A percentile compares a stretch with the other conserved stretches of the same genome.
phyloP scores from a whole-genome alignment of 495 filamentous ascomycete genomes.

The Beverwykella pulmonaria region DNA sequence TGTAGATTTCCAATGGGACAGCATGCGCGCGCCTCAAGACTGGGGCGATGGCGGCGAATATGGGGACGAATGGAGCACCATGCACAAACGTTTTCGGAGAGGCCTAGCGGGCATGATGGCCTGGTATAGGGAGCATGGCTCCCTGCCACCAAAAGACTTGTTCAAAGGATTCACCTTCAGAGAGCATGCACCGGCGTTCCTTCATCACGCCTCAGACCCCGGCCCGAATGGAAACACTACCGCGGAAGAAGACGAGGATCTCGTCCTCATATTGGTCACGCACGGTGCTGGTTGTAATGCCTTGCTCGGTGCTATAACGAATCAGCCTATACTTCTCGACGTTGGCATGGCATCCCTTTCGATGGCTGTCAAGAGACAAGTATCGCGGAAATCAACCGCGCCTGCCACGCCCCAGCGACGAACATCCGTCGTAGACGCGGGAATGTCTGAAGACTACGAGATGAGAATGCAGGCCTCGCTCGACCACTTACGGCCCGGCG shows the following conservation, averaged over 20 bases:
- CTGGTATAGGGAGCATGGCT: conserved; percentile 73
- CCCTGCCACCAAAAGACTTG: conserved; percentile 41
- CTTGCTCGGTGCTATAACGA: conserved; percentile 84
- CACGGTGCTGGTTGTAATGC: conserved; percentile 99
- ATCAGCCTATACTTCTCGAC: conserved; percentile 85
- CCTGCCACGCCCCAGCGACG: conserved; percentile 7
- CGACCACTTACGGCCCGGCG: conserved; percentile 71
- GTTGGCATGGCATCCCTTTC: conserved; percentile 88
- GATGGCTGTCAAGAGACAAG: conserved; percentile 74
- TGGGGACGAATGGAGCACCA: conserved; percentile 91
- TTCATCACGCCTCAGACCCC: conserved; percentile 15
- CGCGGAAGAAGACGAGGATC: conserved; percentile 53
- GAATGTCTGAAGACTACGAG: conserved; percentile 67
- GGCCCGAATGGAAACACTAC: conserved; percentile 7
- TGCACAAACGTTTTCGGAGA: conserved; percentile 85
- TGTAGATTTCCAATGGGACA: conserved; percentile 94
- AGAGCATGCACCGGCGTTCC: neutral
- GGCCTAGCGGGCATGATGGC: conserved; percentile 74
- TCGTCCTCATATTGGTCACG: conserved; percentile 87
- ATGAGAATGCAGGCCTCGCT: conserved; percentile 75
- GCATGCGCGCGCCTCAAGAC: conserved; percentile 69
- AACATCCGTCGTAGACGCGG: conserved; percentile 44
- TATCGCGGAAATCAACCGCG: conserved; percentile 25
- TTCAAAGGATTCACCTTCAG: conserved; percentile 28
- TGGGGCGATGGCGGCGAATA: conserved; percentile 88